phyloP scores from a whole-genome alignment of 2,329 filamentous ascomycete species.

The Fusarium citri region DNA sequence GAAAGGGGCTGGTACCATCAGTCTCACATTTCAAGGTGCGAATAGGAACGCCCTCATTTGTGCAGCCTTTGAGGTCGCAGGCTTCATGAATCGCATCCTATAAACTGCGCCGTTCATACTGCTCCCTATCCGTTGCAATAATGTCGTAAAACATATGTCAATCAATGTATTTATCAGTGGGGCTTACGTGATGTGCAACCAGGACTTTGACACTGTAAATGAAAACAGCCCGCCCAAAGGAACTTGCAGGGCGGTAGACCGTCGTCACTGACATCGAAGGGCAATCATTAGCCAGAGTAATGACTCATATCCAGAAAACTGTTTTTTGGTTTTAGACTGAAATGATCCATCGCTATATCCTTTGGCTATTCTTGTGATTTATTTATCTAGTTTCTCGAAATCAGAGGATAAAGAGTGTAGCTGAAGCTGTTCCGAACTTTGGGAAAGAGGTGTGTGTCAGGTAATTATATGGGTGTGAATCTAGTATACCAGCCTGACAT shows the following conservation, averaged over 20 bases:
- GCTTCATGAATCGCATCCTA: slow-evolving; percentile 15
- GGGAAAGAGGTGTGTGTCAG: not conserved
- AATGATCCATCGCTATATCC: not conserved
- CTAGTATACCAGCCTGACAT: slow-evolving; percentile 1
- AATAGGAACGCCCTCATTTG: slow-evolving; percentile 4
- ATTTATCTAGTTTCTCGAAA: not conserved
- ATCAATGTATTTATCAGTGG: not conserved
- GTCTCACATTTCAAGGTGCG: slow-evolving; percentile 9
- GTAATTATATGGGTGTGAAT: not conserved
- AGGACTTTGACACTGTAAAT: not conserved
- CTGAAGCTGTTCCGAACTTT: not conserved
- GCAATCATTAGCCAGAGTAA: not conserved
- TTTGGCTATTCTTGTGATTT: not conserved
- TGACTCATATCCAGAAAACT: not conserved
- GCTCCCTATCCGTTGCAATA: not conserved
- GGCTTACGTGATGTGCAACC: not conserved
- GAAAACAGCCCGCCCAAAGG: too few relatives aligned
- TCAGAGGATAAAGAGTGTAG: not conserved
- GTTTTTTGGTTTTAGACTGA: not conserved
- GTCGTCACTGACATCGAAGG: not conserved
- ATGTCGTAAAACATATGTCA: not conserved
- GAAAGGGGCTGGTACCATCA: slow-evolving; percentile 23
- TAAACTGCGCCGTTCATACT: not conserved
- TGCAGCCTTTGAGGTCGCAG: not conserved
- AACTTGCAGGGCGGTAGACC: not conserved